phyloP scores from a whole-genome alignment of 2,329 filamentous ascomycete genomes.

The Exophiala mesophila region DNA sequence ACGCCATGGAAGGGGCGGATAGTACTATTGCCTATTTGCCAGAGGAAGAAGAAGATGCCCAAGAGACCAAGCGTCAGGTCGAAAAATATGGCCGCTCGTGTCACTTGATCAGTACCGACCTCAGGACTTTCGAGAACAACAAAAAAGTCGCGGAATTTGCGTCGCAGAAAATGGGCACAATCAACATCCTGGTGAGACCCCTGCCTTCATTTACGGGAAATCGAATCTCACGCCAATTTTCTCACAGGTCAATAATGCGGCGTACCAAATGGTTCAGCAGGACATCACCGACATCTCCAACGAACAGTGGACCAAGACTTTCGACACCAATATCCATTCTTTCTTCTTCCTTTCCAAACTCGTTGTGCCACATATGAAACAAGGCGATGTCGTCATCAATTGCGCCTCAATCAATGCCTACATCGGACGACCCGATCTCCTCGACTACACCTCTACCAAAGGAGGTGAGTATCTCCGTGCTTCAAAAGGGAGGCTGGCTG shows the following conservation, averaged over 20 bases:
- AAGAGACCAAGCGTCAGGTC: conserved; percentile 66
- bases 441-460: conserved; percentile 72
- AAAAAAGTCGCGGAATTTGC: conserved; percentile 64
- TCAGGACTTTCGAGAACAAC: conserved; percentile 64
- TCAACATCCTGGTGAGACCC: conserved; percentile 55
- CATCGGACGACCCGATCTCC: conserved; percentile 70
- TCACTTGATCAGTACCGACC: conserved; percentile 58
- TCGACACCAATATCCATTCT: conserved; percentile 77
- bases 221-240: too few species aligned
- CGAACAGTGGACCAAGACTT: conserved; percentile 74
- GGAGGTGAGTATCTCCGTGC: conserved; percentile 23
- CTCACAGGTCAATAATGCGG: conserved; percentile 60
- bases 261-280: conserved; percentile 68
- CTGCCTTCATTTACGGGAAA: too few species aligned
- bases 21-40: conserved; percentile 69
- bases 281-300: conserved; percentile 68
- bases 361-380: conserved; percentile 65
- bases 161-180: conserved; percentile 58
- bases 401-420: conserved; percentile 81
- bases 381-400: conserved; percentile 76
- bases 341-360: conserved; percentile 80
- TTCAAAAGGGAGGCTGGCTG: too few species aligned
- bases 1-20: conserved; percentile 74
- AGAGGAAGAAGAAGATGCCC: conserved; percentile 70
- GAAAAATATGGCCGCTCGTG: conserved; percentile 64